Evolutionary conservation across 1,284 basidiomycete species (phyloP).

Genomic region (Irpex sp.): DNA sequence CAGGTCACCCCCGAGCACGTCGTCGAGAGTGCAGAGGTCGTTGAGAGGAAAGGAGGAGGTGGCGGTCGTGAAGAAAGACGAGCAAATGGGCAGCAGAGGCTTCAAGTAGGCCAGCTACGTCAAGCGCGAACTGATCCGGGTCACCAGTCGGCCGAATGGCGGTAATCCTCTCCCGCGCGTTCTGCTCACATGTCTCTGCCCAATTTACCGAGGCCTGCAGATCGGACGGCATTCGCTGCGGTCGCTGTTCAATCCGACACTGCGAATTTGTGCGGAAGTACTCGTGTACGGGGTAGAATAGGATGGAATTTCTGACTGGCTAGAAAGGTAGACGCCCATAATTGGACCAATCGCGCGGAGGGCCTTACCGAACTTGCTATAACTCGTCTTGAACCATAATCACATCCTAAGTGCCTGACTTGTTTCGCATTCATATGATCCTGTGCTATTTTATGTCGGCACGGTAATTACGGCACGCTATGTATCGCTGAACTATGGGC

Average conservation of each 20-base stretch:
- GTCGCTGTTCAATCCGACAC: neutral
- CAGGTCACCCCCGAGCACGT: constrained; percentile 4
- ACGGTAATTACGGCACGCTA: neutral
- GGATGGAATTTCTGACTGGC: too few species aligned
- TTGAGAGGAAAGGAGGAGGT: constrained; percentile 2
- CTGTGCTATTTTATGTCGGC: neutral
- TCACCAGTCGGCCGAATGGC: constrained; percentile 1
- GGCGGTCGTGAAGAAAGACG: constrained; percentile 10
- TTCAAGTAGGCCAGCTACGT: neutral
- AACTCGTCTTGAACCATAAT: neutral
- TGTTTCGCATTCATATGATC: neutral
- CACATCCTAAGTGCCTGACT: neutral
- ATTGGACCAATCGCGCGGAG: neutral
- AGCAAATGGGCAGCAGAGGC: neutral
- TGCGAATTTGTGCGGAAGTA: neutral
- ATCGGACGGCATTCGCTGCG: neutral
- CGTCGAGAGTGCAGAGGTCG: constrained; percentile 5
- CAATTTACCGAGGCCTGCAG: neutral
- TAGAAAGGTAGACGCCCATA: too few species aligned
- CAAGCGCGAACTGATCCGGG: constrained; percentile 10
- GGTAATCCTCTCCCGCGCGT: neutral
- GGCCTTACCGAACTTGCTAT: neutral
- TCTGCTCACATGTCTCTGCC: neutral
- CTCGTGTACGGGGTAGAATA: too few species aligned
- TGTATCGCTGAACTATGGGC: too few species aligned